Evolutionary conservation across 805 yeast species (phyloP), one percentile per base, ranked within the genome.

Genomic region (Saccharomycopsis fermentans): DNA sequence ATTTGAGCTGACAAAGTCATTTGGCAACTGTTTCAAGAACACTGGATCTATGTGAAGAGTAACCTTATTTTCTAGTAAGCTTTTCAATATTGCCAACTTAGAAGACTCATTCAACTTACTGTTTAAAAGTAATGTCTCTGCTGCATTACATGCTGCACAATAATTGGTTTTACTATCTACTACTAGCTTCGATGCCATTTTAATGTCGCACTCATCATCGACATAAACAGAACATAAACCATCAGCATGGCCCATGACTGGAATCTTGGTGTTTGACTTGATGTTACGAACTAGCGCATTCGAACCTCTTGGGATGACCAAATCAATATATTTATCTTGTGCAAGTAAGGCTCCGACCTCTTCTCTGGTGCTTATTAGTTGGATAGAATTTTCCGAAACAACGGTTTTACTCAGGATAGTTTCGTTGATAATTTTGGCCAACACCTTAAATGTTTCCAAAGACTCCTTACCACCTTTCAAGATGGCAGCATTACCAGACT

Each of bases 61-160:
- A 29, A 95, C 96, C n/a, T 82, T 83, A 5, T 82, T 81, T 9
- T 75, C 81, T 6, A 80, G 65, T 61, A 92, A 74, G 12, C 72
- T 68, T n/a, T 70, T 67, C n/a, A 76, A 66, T 16, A 77, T 73
- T 27, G 71, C 69, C 16, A 72, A 59, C 16, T 77, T 65, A 40
- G 19, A 64, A 57, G 63, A 66, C 65, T 61, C 73, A 56, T 68
- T 74, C 64, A 69, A 69, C 59, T 64, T 68, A 55, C 76, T 72
- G 70, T 86, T 79, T 53, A 95, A 72, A 58, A 94, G 77, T 34
- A 94, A 71, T 36, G 94, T 89, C 71, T 94, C 99, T 58, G 82
- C 92, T 6, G 99, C 97, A 70, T 94, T 94, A 72, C 99, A 94
- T n/a, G 96, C 99, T 12, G 99, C 99, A 54, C 98, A 97, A 69